Evolutionary conservation across 2,329 filamentous ascomycete species (phyloP).

Genomic region (Didymellaceae sp.): DNA sequence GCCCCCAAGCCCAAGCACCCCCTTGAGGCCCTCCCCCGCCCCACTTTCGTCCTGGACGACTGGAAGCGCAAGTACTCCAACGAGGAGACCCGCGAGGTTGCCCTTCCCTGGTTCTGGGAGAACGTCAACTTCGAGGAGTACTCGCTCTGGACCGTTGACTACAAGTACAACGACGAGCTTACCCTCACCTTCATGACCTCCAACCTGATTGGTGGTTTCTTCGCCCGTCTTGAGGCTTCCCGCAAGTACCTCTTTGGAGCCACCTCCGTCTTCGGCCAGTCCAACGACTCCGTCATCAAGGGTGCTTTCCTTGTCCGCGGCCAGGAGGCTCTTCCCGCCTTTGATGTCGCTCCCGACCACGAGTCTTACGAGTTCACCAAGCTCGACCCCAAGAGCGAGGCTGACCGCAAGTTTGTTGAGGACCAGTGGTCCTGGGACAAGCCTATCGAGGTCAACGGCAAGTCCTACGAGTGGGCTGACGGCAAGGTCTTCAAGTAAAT

Average conservation of each 20-base stretch:
- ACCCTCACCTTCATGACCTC: constrained; percentile 98
- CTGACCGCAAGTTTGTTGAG: constrained; percentile 85
- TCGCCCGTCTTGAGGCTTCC: constrained; percentile 92
- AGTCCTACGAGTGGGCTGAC: constrained; percentile 85
- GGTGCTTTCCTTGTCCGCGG: constrained; percentile 96
- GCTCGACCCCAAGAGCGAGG: constrained; percentile 85
- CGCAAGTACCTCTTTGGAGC: constrained; percentile 98
- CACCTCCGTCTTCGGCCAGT: constrained; percentile 84
- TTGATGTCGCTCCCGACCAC: constrained; percentile 95
- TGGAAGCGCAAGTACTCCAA: constrained; percentile 99
- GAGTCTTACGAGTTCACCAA: constrained; percentile 97
- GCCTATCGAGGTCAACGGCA: constrained; percentile 78
- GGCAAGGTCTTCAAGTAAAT: constrained; percentile 99
- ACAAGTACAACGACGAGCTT: constrained; percentile 99
- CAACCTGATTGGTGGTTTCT: constrained; percentile 98
- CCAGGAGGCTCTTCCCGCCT: constrained; percentile 82
- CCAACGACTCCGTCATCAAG: constrained; percentile 88
- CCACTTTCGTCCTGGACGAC: constrained; percentile 87
- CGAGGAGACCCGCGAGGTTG: constrained; percentile 79
- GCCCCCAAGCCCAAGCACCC: constrained; percentile 97
- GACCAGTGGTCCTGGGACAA: constrained; percentile 93
- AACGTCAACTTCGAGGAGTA: constrained; percentile 93
- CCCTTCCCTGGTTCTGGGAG: constrained; percentile 98
- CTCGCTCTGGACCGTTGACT: constrained; percentile 91
- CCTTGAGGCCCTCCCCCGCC: constrained; percentile 79